Evolutionary conservation across 352 stramenopile genomes (phyloP), one percentile per base, ranked within the genome.

Genomic region (Phytopythium vexans): DNA sequence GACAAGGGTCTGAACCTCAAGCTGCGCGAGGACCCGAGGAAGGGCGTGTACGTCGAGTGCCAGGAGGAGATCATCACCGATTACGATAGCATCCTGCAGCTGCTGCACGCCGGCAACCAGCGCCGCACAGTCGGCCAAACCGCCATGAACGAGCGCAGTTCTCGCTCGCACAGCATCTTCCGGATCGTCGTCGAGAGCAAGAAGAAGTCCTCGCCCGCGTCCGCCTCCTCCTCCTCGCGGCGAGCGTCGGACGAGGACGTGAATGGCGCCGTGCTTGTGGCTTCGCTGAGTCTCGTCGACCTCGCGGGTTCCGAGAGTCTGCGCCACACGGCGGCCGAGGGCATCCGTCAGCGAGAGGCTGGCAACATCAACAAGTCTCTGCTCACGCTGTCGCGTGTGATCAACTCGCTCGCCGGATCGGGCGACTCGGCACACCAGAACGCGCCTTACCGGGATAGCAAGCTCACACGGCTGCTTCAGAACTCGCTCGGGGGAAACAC

Each of bases 321-420:
- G 51, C 78, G 95, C 41, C 88, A 98, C 66, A 99, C 96, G 33
- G 92, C 85, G 6, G 94, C 96, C 1, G 97, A 96, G 39, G 97
- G 96, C 9, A 82, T 95, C 43, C 86, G 94, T 37, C 90, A 97
- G 69, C 97, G 97, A 59, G 97, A 99, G 64, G 94, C 94, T 39
- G 85, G 87, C 21, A 98, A 97, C 63, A 99, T 98, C 74, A 98
- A 98, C 75, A 91, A 97, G 72, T 97, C 88, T 73, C 80, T 98
- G 33, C 80, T 98, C 41, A 98, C 95, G 46, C 82, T 99, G 15
- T 97, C 92, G 48, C 87, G 91, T 44, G 95, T 98, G 1, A 98
- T 99, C 62, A 88, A 90, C 41, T 69, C 80, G n/a, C 67, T 92
- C 12, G 79, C 78, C 10, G 78, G 58, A 31, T 44, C 61, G 6